Percentiles rank a stretch among this genome's conserved stretches.
Conservation (phyloP, 1,284 basidiomycete genomes). For the Cryptococcus sp. region DNA sequence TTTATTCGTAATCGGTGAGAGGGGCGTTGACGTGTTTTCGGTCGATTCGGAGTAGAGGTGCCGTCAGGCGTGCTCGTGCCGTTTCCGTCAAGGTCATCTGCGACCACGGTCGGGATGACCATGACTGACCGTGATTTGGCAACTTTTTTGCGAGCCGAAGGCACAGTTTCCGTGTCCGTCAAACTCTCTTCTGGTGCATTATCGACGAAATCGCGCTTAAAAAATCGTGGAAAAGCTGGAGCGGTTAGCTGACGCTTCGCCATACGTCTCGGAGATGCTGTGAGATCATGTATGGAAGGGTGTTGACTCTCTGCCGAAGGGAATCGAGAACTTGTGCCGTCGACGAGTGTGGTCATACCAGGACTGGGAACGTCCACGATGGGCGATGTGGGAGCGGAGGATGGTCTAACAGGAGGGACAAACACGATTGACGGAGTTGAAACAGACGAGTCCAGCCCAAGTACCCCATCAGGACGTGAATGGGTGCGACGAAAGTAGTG, state of each 20-base stretch:
- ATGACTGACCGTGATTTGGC: slow-evolving; percentile 3
- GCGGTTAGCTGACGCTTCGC: slow-evolving; percentile 20
- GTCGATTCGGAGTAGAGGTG: slow-evolving; percentile 17
- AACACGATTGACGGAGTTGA: slow-evolving; percentile 2
- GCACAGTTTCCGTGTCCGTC: slow-evolving; percentile 15
- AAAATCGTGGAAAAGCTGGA: slow-evolving; percentile 23
- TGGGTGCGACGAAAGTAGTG: slow-evolving; percentile 7
- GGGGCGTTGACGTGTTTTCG: slow-evolving; percentile 10
- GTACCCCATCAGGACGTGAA: neutral
- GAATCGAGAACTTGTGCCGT: slow-evolving; percentile 10
- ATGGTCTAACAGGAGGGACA: slow-evolving; percentile 10
- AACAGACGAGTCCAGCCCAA: neutral
- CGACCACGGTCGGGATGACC: slow-evolving; percentile 5
- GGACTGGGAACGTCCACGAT: slow-evolving; percentile 13
- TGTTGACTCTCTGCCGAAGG: slow-evolving; percentile 14
- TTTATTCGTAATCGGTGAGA: slow-evolving; percentile 31
- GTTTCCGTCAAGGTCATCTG: neutral
- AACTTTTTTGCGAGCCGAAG: neutral
- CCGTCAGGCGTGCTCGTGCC: neutral
- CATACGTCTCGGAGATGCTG: neutral
- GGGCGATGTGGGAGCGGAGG: slow-evolving; percentile 22
- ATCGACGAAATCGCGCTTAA: slow-evolving; percentile 12
- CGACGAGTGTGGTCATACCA: slow-evolving; percentile 18
- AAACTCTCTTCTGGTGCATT: slow-evolving; percentile 11
- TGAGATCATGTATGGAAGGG: neutral